Base-by-base conservation (phyloP, 148 eudicot genomes). In the Vaccinium darrowii region DNA sequence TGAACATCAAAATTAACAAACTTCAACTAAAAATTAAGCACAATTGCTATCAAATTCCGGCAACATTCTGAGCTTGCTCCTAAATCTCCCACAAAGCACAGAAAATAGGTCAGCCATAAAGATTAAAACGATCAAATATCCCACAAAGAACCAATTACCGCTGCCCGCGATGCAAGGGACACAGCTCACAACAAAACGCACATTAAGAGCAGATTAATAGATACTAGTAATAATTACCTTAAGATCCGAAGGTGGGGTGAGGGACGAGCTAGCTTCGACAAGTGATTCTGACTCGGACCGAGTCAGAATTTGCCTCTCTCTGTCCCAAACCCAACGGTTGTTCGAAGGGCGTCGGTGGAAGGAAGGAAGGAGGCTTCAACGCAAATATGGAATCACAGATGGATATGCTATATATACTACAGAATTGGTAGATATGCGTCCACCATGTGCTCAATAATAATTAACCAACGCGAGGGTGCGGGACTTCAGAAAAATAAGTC, bases 221-320 rank as follows among this genome's bases (percentile, higher is more conserved):
- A 71, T n/a, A 52, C 43, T 4, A 43, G 6, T 43, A n/a, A 9
- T 51, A 57, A 16, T 82, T 49, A 84, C 85, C 80, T 21, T 21
- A 3, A 47, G 43, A 76, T 25, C 74, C n/a, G 56, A 84, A 15
- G 58, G 69, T 7, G 81, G 62, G 60, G 74, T 10, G 81, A 47
- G 85, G 78, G 54, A 49, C 23, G 5, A 36, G 71, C 47, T 23
- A 76, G 73, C 56, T 84, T 62, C 69, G 54, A 36, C 14, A 51
- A 63, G 7, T 60, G 60, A 84, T 4, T 60, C 47, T 58, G 74
- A 72, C 78, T 51, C 78, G 47, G 58, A 47, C 56, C 14, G 73
- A 58, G 73, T 75, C 72, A 50, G 81, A 76, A 57, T 43, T 74
- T 60, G 58, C 80, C 72, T 69, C 52, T 27, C 43, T 8, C 80